Evolutionary conservation across 2,329 filamentous ascomycete genomes (phyloP), one percentile per base, ranked within the genome.

Genomic region (Trichoderma lentiforme): DNA sequence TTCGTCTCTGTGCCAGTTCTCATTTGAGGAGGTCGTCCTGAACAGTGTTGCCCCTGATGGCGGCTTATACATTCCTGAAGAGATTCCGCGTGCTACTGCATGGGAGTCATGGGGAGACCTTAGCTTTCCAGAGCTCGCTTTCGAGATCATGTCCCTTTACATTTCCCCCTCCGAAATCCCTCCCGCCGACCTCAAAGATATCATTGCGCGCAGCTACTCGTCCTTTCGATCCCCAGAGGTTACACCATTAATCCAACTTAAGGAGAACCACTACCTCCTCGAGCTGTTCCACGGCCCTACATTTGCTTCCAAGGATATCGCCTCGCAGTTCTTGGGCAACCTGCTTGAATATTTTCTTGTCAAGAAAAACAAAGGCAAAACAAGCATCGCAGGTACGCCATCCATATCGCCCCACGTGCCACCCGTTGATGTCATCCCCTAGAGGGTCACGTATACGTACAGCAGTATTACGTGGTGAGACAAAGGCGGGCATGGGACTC

Each of bases 271-370:
- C 56, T 90, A 97, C 80, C 86, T 98, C 71, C 89, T 99, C 39
- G 96, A 99, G 82, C 88, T 99, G 57, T 99, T 98, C 86, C 95
- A 98, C 81, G 96, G 96, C 1, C 96, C 95, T 6, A 98, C 92
- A 0, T 98, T 94, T 80, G 92, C 95, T 2, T 98, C 98, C 86
- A 97, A 98, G 83, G 95, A 98, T 82, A 79, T 77, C 66, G 95
- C 95, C 18, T 85, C 98, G 74, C 95, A 98, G 77, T 96, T 98
- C 79, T 84, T 99, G 2, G 96, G 96, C n/a, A 98, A 99, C 78
- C 86, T 99, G 3, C 98, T 97, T 76, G 93, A 97, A 82, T 96
- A 95, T 81, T 95, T 96, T 81, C 85, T 96, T 14, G 87, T 91
- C 6, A 86, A 93, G 76, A 90, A 89, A 81, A 96, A 96, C 76